Conservation (phyloP, 2,329 filamentous ascomycete species). For the Paraconiothyrium brasiliense region DNA sequence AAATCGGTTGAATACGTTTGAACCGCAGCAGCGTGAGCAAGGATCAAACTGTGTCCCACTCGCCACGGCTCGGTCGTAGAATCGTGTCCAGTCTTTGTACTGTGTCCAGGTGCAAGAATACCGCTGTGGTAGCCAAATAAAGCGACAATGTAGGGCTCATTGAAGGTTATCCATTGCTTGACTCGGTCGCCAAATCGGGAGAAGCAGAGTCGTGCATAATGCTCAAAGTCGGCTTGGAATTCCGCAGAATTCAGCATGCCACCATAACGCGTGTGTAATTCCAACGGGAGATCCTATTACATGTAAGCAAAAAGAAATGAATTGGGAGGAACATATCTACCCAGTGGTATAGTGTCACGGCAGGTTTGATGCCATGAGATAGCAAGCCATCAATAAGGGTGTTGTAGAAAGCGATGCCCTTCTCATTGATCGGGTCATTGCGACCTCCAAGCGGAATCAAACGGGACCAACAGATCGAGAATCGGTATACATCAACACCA, state of each 20-base stretch:
- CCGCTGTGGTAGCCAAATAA: conserved; percentile 53
- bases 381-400: conserved; percentile 25
- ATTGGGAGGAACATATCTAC: background rate
- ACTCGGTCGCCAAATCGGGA: conserved; percentile 51
- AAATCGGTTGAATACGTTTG: conserved; percentile 23
- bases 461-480: conserved; percentile 27
- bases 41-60: conserved; percentile 51
- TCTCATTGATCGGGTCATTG: conserved; percentile 24
- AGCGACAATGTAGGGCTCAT: conserved; percentile 62
- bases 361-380: conserved; percentile 19
- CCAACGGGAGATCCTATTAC: conserved; percentile 19
- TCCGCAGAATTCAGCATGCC: conserved; percentile 31
- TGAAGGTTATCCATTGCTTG: conserved; percentile 53
- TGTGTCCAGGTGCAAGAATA: conserved; percentile 25
- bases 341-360: conserved; percentile 31
- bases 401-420: conserved; percentile 24
- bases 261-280: conserved; percentile 23
- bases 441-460: conserved; percentile 27
- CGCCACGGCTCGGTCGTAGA: conserved; percentile 18
- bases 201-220: conserved; percentile 51
- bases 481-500: conserved; percentile 27
- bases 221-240: conserved; percentile 39
- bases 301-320: background rate
- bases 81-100: conserved; percentile 15
- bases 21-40: conserved; percentile 54